A percentile compares a stretch with the other conserved stretches of the same genome.
phyloP scores from a whole-genome alignment of 805 yeast genomes.

The Pichia cephalocereana region DNA sequence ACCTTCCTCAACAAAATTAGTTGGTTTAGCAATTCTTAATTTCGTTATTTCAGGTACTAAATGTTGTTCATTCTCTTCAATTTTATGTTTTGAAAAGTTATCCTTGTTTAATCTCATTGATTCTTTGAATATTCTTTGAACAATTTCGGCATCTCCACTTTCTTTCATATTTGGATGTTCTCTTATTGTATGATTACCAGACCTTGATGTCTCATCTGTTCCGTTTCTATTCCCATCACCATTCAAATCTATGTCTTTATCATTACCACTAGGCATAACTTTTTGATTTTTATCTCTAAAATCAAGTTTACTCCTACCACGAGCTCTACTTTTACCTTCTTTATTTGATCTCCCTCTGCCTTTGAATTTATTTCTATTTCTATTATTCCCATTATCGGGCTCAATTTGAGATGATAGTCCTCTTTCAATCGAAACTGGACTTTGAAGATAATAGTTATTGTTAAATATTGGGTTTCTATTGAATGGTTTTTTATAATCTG shows the following conservation, averaged over 20 bases:
- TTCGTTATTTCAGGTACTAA: conserved; percentile 1
- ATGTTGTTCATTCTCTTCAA: background rate
- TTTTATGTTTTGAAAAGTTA: background rate
- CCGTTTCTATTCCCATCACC: too few species aligned
- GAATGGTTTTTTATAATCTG: too few species aligned
- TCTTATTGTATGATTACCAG: background rate
- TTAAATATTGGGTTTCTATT: background rate
- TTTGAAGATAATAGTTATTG: background rate
- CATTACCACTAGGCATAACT: too few species aligned
- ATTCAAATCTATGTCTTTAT: too few species aligned
- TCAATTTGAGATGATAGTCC: too few species aligned
- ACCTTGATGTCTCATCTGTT: too few species aligned
- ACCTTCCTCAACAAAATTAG: background rate
- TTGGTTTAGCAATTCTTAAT: background rate
- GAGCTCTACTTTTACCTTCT: too few species aligned
- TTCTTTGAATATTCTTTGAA: conserved; percentile 1
- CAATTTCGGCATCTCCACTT: background rate
- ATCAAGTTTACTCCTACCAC: too few species aligned
- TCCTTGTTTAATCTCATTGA: conserved; percentile 5
- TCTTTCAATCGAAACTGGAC: background rate
- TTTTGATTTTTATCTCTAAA: too few species aligned
- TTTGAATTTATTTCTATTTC: too few species aligned
- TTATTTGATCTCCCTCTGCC: too few species aligned
- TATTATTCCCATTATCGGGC: too few species aligned
- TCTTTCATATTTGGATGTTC: background rate